phyloP scores from a whole-genome alignment of 1,139 yeast genomes.

The Candida tunisiensis region DNA sequence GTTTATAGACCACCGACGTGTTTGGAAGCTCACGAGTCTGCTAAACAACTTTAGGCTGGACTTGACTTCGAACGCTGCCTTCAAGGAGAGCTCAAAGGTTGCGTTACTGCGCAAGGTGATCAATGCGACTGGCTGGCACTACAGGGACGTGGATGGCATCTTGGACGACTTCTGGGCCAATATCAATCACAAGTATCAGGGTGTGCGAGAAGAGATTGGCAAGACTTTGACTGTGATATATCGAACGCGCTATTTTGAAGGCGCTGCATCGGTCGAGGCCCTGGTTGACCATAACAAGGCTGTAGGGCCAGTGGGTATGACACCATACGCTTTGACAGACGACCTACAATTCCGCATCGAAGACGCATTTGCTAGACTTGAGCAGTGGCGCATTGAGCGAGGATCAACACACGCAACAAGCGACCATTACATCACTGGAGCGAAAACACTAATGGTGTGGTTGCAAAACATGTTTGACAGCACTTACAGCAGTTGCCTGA shows the following conservation, averaged over 20 bases:
- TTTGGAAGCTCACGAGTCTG: conserved; percentile 32
- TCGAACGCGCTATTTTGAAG: conserved; percentile 34
- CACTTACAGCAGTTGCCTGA: conserved; percentile 11
- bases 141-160: conserved; percentile 27
- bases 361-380: conserved; percentile 27
- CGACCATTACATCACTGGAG: conserved; percentile 20
- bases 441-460: conserved; percentile 17
- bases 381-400: conserved; percentile 22
- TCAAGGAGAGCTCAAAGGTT: conserved; percentile 49
- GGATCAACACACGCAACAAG: conserved; percentile 11
- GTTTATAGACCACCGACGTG: conserved; percentile 36
- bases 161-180: conserved; percentile 30
- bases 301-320: conserved; percentile 20
- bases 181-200: conserved; percentile 54
- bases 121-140: conserved; percentile 41
- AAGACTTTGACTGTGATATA: conserved; percentile 41
- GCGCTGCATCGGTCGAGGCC: conserved; percentile 26
- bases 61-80: conserved; percentile 33
- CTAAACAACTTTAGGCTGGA: conserved; percentile 35
- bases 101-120: conserved; percentile 38
- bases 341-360: conserved; percentile 16
- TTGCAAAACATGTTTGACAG: conserved; percentile 9
- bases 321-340: conserved; percentile 14
- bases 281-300: conserved; percentile 26
- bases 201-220: conserved; percentile 61